A percentile compares a stretch with the other conserved stretches of the same genome.
These are phyloP conservation scores for Nakazawaea ambrosiae DNA, from an alignment of 805 yeast species.

Conservation along the genomic window DNA sequence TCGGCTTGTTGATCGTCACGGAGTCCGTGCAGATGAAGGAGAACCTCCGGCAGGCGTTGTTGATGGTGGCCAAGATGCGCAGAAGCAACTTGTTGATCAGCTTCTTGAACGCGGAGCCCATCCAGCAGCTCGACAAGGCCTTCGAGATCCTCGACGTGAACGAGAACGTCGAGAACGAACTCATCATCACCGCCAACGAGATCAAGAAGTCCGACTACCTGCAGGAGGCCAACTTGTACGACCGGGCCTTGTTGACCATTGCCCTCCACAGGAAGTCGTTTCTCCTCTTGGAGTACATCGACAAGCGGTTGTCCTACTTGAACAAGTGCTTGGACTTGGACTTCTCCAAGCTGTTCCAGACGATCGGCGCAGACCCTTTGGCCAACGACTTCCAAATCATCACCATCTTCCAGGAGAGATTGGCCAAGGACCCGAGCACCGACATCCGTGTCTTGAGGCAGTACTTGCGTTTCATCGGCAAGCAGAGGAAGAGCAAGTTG, in stretches of 20 bases:
- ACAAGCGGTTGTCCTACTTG: conserved; percentile 30
- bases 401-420: conserved; percentile 41
- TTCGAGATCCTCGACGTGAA: conserved; percentile 44
- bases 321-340: conserved; percentile 7
- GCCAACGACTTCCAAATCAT: conserved; percentile 55
- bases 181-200: conserved; percentile 68
- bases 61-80: conserved; percentile 30
- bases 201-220: conserved; percentile 49
- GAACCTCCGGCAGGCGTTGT: conserved; percentile 31
- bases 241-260: conserved; percentile 55
- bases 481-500: conserved; percentile 44
- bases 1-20: conserved; percentile 15
- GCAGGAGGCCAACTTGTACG: conserved; percentile 31
- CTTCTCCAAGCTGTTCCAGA: conserved; percentile 31
- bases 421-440: conserved; percentile 29
- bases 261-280: conserved; percentile 54
- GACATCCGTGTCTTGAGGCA: conserved; percentile 51
- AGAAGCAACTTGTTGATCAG: conserved; percentile 27
- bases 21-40: conserved; percentile 17
- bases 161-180: conserved; percentile 56
- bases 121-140: conserved; percentile 39
- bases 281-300: conserved; percentile 48
- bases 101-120: conserved; percentile 40
- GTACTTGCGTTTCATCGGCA: conserved; percentile 51
- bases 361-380: conserved; percentile 40